Conservation (phyloP, 257 asterid genomes). For the Fraxinus americana region DNA sequence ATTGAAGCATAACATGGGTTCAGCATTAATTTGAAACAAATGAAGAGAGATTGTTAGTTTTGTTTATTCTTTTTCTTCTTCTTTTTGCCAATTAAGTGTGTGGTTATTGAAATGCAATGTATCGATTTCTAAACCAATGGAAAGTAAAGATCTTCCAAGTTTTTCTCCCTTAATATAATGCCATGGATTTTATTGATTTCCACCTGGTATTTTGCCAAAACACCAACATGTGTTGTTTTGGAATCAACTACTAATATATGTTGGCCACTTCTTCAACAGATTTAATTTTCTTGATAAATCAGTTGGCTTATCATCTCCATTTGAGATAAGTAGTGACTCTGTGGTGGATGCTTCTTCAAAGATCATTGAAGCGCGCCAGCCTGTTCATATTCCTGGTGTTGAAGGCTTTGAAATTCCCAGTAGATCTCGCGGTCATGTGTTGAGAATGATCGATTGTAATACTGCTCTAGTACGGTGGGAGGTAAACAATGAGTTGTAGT, state of each 20-base stretch:
- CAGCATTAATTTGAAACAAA: background rate
- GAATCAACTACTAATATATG: constrained; percentile 12
- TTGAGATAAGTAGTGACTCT: constrained; percentile 57
- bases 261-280: constrained; percentile 48
- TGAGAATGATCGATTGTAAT: constrained; percentile 68
- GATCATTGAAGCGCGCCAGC: constrained; percentile 51
- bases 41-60: background rate
- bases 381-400: constrained; percentile 64
- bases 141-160: background rate
- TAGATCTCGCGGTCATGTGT: constrained; percentile 72
- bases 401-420: constrained; percentile 84
- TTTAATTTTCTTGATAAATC: constrained; percentile 84
- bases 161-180: background rate
- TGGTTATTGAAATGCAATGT: background rate
- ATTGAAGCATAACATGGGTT: constrained; percentile 7
- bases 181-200: background rate
- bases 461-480: constrained; percentile 91
- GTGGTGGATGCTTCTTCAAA: constrained; percentile 59
- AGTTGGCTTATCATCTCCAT: constrained; percentile 73
- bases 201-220: constrained; percentile 3
- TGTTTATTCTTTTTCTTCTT: background rate
- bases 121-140: background rate
- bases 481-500: constrained; percentile 46
- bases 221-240: constrained; percentile 8
- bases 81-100: background rate